Percentiles rank a stretch among this genome's conserved stretches.
Evolutionary conservation across 352 stramenopile species (phyloP).

Genomic region (Phytophthora quininea): DNA sequence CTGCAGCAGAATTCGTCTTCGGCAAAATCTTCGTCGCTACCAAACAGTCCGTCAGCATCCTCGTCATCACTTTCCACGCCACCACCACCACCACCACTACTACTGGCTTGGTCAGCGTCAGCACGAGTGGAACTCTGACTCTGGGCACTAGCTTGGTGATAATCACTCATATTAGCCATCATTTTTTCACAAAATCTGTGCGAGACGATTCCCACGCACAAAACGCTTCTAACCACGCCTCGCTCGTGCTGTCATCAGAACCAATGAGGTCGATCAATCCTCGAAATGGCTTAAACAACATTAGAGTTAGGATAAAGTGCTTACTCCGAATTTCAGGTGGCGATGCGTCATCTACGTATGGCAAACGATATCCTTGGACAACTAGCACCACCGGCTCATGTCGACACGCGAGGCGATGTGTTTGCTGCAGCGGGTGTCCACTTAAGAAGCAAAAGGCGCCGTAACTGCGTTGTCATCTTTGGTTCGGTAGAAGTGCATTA

Average conservation of each 20-base stretch:
- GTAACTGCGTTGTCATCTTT: not conserved
- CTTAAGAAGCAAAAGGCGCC: not conserved
- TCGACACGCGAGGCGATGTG: not conserved
- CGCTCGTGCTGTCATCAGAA: not conserved
- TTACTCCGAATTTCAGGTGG: not conserved
- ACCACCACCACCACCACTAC: not conserved
- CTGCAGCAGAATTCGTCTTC: not conserved
- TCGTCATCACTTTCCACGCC: not conserved
- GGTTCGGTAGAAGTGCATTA: not conserved
- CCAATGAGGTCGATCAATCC: not conserved
- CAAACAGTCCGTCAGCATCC: conserved; percentile 1
- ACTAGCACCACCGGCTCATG: not conserved
- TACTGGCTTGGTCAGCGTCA: not conserved
- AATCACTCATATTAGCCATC: conserved; percentile 4
- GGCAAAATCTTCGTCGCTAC: not conserved
- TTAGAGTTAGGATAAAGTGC: not conserved
- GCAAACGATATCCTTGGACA: not conserved
- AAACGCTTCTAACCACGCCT: conserved; percentile 4
- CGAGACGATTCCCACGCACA: not conserved
- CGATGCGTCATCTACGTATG: not conserved
- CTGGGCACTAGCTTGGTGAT: not conserved
- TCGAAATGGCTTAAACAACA: conserved; percentile 8
- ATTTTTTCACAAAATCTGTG: conserved; percentile 9
- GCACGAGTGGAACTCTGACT: not conserved
- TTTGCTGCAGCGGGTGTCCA: not conserved